phyloP scores from a whole-genome alignment of 106 monocot species.

The Ottelia alismoides region DNA sequence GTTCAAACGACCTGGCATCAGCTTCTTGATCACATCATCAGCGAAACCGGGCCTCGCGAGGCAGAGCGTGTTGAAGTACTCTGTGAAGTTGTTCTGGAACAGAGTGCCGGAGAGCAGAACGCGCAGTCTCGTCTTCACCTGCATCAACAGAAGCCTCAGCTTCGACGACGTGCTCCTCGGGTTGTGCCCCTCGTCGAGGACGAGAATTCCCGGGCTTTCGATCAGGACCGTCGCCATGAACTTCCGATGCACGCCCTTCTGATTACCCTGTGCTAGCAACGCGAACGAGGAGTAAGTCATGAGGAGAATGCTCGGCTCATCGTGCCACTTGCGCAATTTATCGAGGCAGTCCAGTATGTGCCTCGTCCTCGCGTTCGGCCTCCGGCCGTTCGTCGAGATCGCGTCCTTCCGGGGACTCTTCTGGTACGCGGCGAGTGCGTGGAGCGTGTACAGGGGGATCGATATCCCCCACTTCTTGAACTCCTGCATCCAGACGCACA shows the following conservation, averaged over 20 bases:
- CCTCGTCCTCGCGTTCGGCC: constrained; percentile 28
- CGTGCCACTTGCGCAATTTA: constrained; percentile 59
- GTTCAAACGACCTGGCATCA: constrained; percentile 7
- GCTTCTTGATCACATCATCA: constrained; percentile 24
- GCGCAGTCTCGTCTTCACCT: constrained; percentile 49
- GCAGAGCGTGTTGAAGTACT: constrained; percentile 67
- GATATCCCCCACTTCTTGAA: constrained; percentile 60
- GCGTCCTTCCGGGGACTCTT: constrained; percentile 13
- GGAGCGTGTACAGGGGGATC: constrained; percentile 38
- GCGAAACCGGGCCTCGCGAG: constrained; percentile 57
- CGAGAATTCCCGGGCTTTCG: constrained; percentile 46
- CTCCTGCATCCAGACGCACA: constrained; percentile 56
- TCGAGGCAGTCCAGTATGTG: constrained; percentile 35
- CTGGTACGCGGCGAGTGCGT: constrained; percentile 20
- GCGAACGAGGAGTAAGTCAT: constrained; percentile 66
- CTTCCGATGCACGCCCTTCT: constrained; percentile 16
- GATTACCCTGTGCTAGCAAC: constrained; percentile 22
- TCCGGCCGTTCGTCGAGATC: not conserved
- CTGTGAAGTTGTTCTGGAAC: constrained; percentile 81
- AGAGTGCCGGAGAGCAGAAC: constrained; percentile 64
- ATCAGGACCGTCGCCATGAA: constrained; percentile 41
- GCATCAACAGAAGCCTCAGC: constrained; percentile 51
- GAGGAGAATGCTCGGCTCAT: constrained; percentile 40
- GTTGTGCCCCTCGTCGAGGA: constrained; percentile 82
- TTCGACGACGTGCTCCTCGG: constrained; percentile 64